Base-by-base conservation (phyloP, 805 yeast species). In the Ogataea pignaliae region DNA sequence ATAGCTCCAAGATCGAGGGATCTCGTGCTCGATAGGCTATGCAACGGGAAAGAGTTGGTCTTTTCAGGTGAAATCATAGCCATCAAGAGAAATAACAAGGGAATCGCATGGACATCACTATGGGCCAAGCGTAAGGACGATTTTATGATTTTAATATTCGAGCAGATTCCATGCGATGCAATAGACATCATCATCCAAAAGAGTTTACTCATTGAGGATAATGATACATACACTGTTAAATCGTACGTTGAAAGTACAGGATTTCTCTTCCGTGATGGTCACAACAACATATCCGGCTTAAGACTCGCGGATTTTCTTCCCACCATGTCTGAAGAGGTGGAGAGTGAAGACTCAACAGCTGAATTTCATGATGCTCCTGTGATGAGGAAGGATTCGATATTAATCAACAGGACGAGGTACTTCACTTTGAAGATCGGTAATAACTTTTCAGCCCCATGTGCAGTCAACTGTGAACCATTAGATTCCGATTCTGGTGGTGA, bases 31-130 rank as follows among this genome's bases (percentile, higher is more conserved):
- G 79, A 80, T 48, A 73, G 80, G 56, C 65, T 84, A 44, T 61
- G 65, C 37, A 60, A 62, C 60, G 62, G 49, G 37, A 61, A 55
- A 26, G 76, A 76, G 46, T 73, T 82, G 40, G 77, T 83, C 0
- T 85, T 85, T 57, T 77, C 89, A 1, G 97, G 97, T 46, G 93
- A 87, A 55, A 80, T 89, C 39, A 80, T 88, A 11, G 96, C 95
- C 10, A 84, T 89, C 38, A 70, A 77, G 34, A 75, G 88, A 52
- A 79, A 83, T 12, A 85, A 85, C 14, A 75, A 74, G 39, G 75
- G 75, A 28, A 68, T 76, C 46, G 85, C 90, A 1, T 83, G 95
- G 85, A 89, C 96, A 10, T 85, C 96, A 0, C 64, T 90, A 44
- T 91, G 97, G 97, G 95, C 93, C 0, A 89, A 89, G 55, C 70